These are phyloP conservation scores for Candida krabiensis DNA, from an alignment of 805 yeast species.

Conservation along the genomic window DNA sequence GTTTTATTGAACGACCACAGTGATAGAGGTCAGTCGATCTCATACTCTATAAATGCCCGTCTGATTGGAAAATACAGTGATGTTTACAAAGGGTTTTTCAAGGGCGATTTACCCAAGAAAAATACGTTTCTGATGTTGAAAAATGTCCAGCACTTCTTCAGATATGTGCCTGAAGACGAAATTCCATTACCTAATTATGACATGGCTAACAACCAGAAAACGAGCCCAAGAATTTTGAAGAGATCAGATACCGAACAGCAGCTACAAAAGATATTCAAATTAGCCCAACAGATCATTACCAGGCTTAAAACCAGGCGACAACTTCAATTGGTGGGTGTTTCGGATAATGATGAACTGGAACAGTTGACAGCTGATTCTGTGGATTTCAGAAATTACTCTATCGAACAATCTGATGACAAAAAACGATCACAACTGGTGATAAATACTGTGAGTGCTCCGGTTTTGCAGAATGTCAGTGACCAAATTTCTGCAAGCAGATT, in stretches of 20 bases:
- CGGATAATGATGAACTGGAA: slow-evolving; percentile 15
- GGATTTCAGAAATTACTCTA: slow-evolving; percentile 12
- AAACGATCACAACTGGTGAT: slow-evolving; percentile 16
- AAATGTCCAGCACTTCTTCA: slow-evolving; percentile 20
- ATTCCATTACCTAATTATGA: slow-evolving; percentile 18
- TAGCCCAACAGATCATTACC: slow-evolving; percentile 12
- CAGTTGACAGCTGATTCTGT: slow-evolving; percentile 16
- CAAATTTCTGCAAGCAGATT: slow-evolving; percentile 1
- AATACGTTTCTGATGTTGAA: slow-evolving; percentile 21
- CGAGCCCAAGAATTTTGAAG: neutral
- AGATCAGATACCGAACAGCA: slow-evolving; percentile 18
- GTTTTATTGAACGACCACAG: slow-evolving; percentile 47
- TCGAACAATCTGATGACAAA: slow-evolving; percentile 12
- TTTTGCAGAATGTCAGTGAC: neutral
- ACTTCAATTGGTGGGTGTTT: slow-evolving; percentile 20
- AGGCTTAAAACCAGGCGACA: slow-evolving; percentile 16
- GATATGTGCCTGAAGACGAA: slow-evolving; percentile 22
- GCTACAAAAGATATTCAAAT: slow-evolving; percentile 14
- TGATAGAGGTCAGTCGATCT: slow-evolving; percentile 41
- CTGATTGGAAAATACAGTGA: slow-evolving; percentile 42
- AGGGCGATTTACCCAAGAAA: slow-evolving; percentile 7
- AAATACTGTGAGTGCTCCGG: slow-evolving; percentile 10
- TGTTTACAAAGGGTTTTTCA: slow-evolving; percentile 8
- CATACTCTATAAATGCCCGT: slow-evolving; percentile 52
- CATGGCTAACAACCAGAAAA: slow-evolving; percentile 1